Base-by-base conservation (phyloP, 2,329 filamentous ascomycete species). In the Cladosporium colombiae region DNA sequence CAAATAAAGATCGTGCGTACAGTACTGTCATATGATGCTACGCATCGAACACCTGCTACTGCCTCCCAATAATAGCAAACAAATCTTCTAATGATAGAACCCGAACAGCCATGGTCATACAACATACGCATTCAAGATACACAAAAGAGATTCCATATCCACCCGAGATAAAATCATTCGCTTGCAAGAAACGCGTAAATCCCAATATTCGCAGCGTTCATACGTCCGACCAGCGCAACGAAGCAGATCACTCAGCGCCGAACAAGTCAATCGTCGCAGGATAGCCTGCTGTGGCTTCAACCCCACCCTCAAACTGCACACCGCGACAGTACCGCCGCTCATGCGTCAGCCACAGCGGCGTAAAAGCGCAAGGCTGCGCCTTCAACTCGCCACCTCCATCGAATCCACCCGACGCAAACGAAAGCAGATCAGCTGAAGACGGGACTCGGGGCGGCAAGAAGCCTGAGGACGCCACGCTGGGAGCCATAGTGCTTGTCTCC, bases 311-410 rank as follows among this genome's bases (percentile, higher is more conserved):
- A 52, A 33, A 29, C 21, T 29, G 33, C 50, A 63, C 18, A 6
- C 44, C 44, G 10, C 61, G 49, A 31, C 50, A 63, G 25, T 55
- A 63, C n/a, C 61, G 33, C 21, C 27, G n/a, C 33, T 63, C 61
- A 23, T 55, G 61, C 7, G 35, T 55, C 21, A 63, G 35, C 50
- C 61, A 63, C 23, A 63, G 18, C 10, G 50, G 61, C 25, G 61
- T 55, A 21, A 56, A 63, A 49, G 50, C 61, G 31, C 61, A 63
- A 8, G 18, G n/a, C 49, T 46, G 40, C n/a, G 29, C n/a, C 13
- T 62, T 21, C 23, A 59, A 14, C 16, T n/a, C 21, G 25, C 13
- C 40, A 11, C 29, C 44, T 44, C 40, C 50, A 5, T 63, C 61
- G n/a, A 63, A 63, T 3, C 50, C 61, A 33, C 50, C 50, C 16